These are phyloP conservation scores for Verticillium klebahnii DNA, from an alignment of 2,329 filamentous ascomycete genomes.

Conservation along the genomic window DNA sequence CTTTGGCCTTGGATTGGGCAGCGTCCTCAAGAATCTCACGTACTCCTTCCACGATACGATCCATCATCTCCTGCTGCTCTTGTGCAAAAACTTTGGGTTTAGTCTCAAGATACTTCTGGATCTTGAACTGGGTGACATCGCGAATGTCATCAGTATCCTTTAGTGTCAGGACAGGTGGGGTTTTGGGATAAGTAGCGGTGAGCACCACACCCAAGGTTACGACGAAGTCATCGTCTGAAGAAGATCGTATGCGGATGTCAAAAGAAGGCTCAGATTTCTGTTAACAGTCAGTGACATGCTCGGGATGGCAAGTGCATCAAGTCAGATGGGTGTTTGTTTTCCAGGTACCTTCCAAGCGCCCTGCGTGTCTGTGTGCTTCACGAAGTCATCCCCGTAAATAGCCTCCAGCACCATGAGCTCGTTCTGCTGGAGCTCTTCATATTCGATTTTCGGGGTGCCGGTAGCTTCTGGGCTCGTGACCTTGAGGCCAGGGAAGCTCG, in stretches of 20 bases:
- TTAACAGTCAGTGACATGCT: not conserved
- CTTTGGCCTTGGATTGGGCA: conserved; percentile 70
- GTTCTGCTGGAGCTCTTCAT: conserved; percentile 80
- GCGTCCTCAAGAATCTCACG: conserved; percentile 81
- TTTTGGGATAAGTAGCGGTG: conserved; percentile 88
- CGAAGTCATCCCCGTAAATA: conserved; percentile 87
- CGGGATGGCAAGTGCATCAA: not conserved
- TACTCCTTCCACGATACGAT: conserved; percentile 63
- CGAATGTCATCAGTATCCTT: conserved; percentile 61
- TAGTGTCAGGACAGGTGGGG: conserved; percentile 66
- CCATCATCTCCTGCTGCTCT: conserved; percentile 54
- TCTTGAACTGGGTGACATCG: conserved; percentile 65
- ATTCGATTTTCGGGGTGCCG: conserved; percentile 50
- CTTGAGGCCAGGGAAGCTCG: conserved; percentile 48
- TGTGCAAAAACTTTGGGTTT: conserved; percentile 49
- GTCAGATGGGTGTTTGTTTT: not conserved
- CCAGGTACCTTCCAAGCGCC: conserved; percentile 76
- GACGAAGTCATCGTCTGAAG: conserved; percentile 65
- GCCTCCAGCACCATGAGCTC: conserved; percentile 82
- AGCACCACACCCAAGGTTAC: conserved; percentile 74
- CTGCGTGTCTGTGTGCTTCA: conserved; percentile 64
- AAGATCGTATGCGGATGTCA: conserved; percentile 71
- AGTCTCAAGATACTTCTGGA: conserved; percentile 59
- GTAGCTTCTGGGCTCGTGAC: conserved; percentile 32
- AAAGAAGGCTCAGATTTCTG: conserved; percentile 80